Conservation (phyloP, 148 eudicot species). For the Rhododendron henanense region DNA sequence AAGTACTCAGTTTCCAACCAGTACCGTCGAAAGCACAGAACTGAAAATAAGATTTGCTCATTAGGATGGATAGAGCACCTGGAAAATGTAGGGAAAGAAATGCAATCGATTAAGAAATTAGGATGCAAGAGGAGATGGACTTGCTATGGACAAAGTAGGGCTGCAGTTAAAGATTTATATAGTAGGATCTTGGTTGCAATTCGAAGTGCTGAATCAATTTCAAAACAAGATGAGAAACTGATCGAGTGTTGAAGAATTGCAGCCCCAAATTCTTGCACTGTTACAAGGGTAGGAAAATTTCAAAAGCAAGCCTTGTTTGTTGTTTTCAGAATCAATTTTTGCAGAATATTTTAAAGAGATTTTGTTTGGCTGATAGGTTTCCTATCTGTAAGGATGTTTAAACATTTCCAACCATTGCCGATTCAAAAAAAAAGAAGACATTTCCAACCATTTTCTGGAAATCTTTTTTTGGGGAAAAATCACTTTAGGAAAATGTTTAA, state of each 20-base stretch:
- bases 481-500: background rate
- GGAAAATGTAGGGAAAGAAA: constrained; percentile 80
- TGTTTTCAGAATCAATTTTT: background rate
- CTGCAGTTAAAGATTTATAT: constrained; percentile 80
- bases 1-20: too few relatives aligned
- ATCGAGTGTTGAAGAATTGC: constrained; percentile 63
- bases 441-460: background rate
- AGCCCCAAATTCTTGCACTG: constrained; percentile 80
- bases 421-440: too few relatives aligned
- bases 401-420: background rate
- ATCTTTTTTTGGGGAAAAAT: background rate
- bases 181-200: constrained; percentile 86
- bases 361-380: background rate
- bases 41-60: background rate
- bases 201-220: constrained; percentile 87
- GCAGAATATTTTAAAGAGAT: background rate
- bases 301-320: background rate
- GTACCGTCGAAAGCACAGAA: background rate
- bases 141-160: constrained; percentile 72
- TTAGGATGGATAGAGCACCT: constrained; percentile 71
- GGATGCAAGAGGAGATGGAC: constrained; percentile 67
- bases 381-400: background rate
- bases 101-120: constrained; percentile 71
- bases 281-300: constrained; percentile 73
- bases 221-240: constrained; percentile 73